These are phyloP conservation scores for Globisporangium irregulare DNA, from an alignment of 352 stramenopile species.

Conservation along the genomic window DNA sequence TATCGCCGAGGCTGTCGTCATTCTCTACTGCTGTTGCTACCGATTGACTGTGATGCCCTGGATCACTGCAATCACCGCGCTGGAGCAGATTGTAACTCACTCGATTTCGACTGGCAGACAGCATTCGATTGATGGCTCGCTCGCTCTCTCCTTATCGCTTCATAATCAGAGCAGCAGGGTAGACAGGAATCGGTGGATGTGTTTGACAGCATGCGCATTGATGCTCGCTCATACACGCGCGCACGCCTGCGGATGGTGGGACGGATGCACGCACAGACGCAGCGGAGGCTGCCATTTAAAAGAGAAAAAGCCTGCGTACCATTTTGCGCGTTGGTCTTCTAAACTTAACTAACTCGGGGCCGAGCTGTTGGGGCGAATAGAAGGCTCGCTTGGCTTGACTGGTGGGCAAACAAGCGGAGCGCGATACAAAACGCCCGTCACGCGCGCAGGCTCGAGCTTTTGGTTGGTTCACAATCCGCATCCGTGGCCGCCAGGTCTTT, in stretches of 20 bases:
- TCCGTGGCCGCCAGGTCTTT: background rate
- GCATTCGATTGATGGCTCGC: background rate
- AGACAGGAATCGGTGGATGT: background rate
- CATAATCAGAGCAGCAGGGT: background rate
- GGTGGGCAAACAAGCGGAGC: conserved; percentile 20
- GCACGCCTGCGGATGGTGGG: background rate
- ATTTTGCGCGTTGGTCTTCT: conserved; percentile 88
- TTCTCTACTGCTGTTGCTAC: background rate
- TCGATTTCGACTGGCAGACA: background rate
- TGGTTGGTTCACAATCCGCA: conserved; percentile 37
- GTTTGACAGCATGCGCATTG: background rate
- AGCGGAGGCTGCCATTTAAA: background rate
- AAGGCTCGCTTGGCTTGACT: conserved; percentile 37
- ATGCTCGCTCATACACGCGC: background rate
- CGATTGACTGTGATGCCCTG: background rate
- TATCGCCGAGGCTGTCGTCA: background rate
- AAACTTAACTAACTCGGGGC: conserved; percentile 77
- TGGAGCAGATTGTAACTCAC: background rate
- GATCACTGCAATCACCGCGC: background rate
- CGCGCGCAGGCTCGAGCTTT: conserved; percentile 16
- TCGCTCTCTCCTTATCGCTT: background rate
- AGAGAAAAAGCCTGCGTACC: conserved; percentile 35
- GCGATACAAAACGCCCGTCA: conserved; percentile 36
- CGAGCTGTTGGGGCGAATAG: conserved; percentile 12
- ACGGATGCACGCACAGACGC: background rate